A percentile compares a stretch with the other conserved stretches of the same genome.
Conservation (phyloP, 257 asterid species). For the Lycium barbarum region DNA sequence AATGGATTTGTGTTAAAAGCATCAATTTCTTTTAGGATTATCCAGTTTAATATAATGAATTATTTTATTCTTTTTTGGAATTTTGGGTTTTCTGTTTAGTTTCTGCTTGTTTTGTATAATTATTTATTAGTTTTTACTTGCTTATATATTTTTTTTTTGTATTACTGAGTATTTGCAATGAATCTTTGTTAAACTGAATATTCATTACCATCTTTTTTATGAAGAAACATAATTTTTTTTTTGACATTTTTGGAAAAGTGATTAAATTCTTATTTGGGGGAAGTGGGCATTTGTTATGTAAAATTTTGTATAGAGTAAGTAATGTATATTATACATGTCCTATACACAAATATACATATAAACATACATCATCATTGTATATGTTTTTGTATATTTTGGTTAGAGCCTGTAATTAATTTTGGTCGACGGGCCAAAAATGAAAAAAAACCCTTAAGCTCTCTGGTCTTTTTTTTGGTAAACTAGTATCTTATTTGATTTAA, state of each 20-base stretch:
- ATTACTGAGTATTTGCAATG: neutral
- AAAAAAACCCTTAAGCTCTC: neutral
- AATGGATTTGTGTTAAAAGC: neutral
- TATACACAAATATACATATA: too few species aligned
- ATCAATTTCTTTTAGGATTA: neutral
- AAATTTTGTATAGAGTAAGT: neutral
- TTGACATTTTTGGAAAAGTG: neutral
- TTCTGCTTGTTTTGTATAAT: neutral
- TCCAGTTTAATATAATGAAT: neutral
- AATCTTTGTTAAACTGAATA: neutral
- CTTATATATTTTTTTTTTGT: neutral
- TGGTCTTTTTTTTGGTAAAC: neutral
- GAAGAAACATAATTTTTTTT: neutral
- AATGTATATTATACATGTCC: too few species aligned
- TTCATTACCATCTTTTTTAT: neutral
- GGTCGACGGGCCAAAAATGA: too few species aligned
- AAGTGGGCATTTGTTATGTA: neutral
- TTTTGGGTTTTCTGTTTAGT: neutral
- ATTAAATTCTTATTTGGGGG: neutral
- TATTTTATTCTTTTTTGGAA: neutral
- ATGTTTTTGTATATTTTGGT: too few species aligned
- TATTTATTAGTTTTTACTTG: neutral
- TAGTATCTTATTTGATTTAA: neutral
- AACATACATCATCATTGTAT: too few species aligned
- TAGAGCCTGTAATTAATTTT: too few species aligned